A percentile compares a stretch with the other conserved stretches of the same genome.
These are phyloP conservation scores for Kitagawia praeruptora DNA, from an alignment of 129 eudicot genomes.

Conservation along the genomic window DNA sequence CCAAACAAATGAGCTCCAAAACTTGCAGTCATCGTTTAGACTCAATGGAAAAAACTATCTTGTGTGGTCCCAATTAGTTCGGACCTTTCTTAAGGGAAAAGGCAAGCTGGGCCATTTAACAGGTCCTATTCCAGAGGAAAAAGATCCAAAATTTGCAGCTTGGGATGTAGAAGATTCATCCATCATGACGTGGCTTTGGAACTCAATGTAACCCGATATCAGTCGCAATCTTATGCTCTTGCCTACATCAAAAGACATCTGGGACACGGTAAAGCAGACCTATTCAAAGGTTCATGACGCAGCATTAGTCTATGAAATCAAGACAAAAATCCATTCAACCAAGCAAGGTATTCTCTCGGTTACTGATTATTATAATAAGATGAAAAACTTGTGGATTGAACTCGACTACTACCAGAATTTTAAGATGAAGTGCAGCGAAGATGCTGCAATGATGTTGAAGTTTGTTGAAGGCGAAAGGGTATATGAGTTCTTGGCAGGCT, in stretches of 20 bases:
- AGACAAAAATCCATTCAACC: neutral
- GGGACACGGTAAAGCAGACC: slow-evolving; percentile 2
- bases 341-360: neutral
- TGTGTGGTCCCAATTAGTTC: slow-evolving; percentile 13
- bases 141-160: neutral
- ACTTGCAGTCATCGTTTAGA: neutral
- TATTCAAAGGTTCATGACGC: slow-evolving; percentile 4
- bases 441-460: too few species aligned
- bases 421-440: too few species aligned
- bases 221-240: slow-evolving; percentile 7
- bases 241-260: slow-evolving; percentile 8
- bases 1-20: neutral
- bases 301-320: slow-evolving; percentile 7
- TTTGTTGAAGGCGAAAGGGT: too few species aligned
- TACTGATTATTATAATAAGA: neutral
- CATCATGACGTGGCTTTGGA: slow-evolving; percentile 13
- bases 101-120: slow-evolving; percentile 4
- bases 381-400: neutral
- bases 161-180: slow-evolving; percentile 14
- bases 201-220: slow-evolving; percentile 10
- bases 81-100: slow-evolving; percentile 8
- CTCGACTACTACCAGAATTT: neutral
- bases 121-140: neutral
- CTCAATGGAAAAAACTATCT: slow-evolving; percentile 9
- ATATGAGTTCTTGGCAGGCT: too few species aligned